Conservation (phyloP, 2,329 filamentous ascomycete species). For the Verticillium albo-atrum region DNA sequence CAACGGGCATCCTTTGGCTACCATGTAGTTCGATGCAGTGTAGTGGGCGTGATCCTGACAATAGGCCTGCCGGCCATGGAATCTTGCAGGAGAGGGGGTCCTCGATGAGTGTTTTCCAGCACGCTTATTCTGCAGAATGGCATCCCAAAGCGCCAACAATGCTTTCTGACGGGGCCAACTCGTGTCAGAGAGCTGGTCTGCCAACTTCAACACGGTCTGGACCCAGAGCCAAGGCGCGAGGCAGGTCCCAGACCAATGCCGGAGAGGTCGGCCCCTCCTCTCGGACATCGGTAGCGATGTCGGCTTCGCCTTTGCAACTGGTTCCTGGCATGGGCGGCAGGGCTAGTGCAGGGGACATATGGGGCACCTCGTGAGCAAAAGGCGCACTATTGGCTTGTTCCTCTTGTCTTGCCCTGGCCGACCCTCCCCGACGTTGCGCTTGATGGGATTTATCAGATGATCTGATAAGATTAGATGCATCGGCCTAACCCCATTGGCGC, state of each 20-base stretch:
- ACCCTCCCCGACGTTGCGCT: neutral
- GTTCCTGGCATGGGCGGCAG: neutral
- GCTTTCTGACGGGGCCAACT: neutral
- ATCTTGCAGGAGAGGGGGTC: no score
- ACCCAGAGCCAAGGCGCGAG: neutral
- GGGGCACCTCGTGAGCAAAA: neutral
- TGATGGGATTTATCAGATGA: neutral
- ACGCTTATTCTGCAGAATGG: neutral
- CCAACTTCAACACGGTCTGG: neutral
- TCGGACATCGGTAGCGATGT: neutral
- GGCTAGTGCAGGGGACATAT: neutral
- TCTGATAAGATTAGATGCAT: neutral
- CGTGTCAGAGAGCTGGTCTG: neutral
- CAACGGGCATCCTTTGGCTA: no score
- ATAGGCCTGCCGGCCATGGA: no score
- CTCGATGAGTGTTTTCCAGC: neutral
- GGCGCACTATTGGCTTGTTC: neutral
- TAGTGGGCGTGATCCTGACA: no score
- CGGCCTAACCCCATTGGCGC: neutral
- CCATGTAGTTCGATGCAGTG: no score
- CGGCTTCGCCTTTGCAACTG: neutral
- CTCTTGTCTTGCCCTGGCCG: neutral
- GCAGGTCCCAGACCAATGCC: neutral
- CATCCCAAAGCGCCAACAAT: neutral
- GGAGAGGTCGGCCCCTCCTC: neutral